phyloP scores from a whole-genome alignment of 2,329 filamentous ascomycete genomes.

The Ophiocordyceps robertsii region DNA sequence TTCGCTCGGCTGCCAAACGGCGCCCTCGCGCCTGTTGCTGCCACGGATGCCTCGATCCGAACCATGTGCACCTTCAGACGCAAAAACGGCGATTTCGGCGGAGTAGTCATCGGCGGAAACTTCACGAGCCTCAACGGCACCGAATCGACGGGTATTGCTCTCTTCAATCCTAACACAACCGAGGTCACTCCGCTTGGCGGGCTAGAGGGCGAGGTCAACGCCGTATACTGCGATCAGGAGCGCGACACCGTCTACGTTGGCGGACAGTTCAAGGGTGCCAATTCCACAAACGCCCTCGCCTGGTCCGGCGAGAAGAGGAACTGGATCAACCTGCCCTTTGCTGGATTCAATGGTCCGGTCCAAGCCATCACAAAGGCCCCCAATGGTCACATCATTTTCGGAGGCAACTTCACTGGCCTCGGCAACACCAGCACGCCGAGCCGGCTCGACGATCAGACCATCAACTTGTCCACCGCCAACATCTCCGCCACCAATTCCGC shows the following conservation, averaged over 20 bases:
- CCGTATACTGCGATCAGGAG: constrained; percentile 68
- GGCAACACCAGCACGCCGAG: constrained; percentile 63
- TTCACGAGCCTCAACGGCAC: constrained; percentile 80
- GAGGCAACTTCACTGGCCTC: constrained; percentile 76
- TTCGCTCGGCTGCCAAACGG: constrained; percentile 77
- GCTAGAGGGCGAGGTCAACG: constrained; percentile 68
- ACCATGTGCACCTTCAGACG: constrained; percentile 73
- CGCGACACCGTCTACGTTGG: constrained; percentile 80
- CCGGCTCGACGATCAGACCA: constrained; percentile 57
- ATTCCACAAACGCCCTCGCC: constrained; percentile 81
- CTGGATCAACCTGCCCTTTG: constrained; percentile 77
- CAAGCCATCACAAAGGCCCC: constrained; percentile 68
- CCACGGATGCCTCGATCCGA: constrained; percentile 72
- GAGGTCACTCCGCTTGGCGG: constrained; percentile 64
- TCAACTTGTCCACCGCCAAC: constrained; percentile 72
- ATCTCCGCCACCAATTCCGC: constrained; percentile 55
- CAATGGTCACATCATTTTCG: constrained; percentile 82
- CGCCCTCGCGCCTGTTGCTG: constrained; percentile 58
- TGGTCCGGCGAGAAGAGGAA: constrained; percentile 53
- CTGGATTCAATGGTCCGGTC: constrained; percentile 88
- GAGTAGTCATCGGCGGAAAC: constrained; percentile 81
- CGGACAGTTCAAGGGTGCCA: constrained; percentile 65
- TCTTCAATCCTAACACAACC: constrained; percentile 64
- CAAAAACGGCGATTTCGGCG: constrained; percentile 52
- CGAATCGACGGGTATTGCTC: constrained; percentile 63